A percentile compares a stretch with the other conserved stretches of the same genome.
phyloP scores from a whole-genome alignment of 148 eudicot genomes.

The Amaranthus cruentus region DNA sequence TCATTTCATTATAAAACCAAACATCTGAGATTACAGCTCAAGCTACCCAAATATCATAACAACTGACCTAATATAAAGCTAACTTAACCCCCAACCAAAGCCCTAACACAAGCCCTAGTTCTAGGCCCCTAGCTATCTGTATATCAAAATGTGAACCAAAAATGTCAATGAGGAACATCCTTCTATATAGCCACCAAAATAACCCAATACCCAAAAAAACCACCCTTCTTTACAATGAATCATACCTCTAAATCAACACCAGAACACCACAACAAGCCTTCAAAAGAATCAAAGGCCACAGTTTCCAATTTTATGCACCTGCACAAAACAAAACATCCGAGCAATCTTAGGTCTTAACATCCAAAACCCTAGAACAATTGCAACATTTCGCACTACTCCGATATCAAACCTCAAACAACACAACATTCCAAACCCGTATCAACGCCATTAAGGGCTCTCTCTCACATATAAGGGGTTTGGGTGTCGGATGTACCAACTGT shows the following conservation, averaged over 20 bases:
- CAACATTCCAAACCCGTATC: not conserved
- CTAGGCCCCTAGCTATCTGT: not conserved
- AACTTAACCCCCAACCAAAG: conserved; percentile 11
- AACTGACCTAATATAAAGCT: conserved; percentile 1
- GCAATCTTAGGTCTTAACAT: conserved; percentile 10
- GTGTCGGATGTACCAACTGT: too few relatives aligned
- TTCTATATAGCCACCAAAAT: conserved; percentile 9
- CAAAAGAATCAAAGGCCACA: conserved; percentile 14
- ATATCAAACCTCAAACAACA: not conserved
- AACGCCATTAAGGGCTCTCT: too few relatives aligned
- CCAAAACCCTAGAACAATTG: not conserved
- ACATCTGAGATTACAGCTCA: conserved; percentile 23
- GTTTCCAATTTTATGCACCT: conserved; percentile 14
- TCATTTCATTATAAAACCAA: conserved; percentile 11
- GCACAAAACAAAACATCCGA: conserved; percentile 7
- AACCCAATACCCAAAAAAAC: not conserved
- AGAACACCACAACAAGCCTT: conserved; percentile 5
- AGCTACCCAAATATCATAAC: conserved; percentile 15
- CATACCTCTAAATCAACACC: conserved; percentile 34
- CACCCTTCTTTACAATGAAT: conserved; percentile 27
- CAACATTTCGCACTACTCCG: not conserved
- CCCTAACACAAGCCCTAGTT: conserved; percentile 3
- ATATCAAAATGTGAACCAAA: conserved; percentile 20
- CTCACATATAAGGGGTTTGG: too few relatives aligned
- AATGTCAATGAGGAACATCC: conserved; percentile 18